These are phyloP conservation scores for Coemansia furcata DNA, from an alignment of 192 early-diverging fungal species.

Conservation along the genomic window DNA sequence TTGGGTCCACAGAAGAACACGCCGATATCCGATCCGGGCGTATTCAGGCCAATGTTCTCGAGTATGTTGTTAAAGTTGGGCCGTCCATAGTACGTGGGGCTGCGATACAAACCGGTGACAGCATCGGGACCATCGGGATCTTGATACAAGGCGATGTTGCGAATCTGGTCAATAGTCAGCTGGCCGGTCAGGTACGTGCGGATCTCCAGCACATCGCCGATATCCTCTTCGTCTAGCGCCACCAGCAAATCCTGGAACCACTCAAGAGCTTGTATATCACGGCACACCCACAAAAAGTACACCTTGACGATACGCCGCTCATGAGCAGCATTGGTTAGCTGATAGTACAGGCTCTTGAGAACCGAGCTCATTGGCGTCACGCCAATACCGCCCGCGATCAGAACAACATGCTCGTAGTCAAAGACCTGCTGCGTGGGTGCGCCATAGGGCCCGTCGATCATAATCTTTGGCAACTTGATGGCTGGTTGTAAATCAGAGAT, in stretches of 20 bases:
- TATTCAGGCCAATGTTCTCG: slow-evolving; percentile 53
- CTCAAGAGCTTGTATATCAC: slow-evolving; percentile 63
- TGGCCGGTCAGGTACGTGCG: slow-evolving; percentile 66
- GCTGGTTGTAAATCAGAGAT: slow-evolving; percentile 21
- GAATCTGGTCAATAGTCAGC: slow-evolving; percentile 58
- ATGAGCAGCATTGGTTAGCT: slow-evolving; percentile 26
- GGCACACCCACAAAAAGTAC: slow-evolving; percentile 70
- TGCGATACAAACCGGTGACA: slow-evolving; percentile 63
- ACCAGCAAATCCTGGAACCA: slow-evolving; percentile 68
- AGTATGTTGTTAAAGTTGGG: slow-evolving; percentile 75
- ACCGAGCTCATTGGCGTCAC: slow-evolving; percentile 75
- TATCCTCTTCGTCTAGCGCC: slow-evolving; percentile 59
- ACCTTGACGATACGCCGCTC: slow-evolving; percentile 42
- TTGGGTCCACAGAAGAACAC: slow-evolving; percentile 85
- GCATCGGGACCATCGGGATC: slow-evolving; percentile 62
- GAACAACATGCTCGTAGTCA: slow-evolving; percentile 63
- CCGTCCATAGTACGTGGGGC: slow-evolving; percentile 72
- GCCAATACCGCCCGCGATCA: slow-evolving; percentile 74
- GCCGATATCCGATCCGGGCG: slow-evolving; percentile 61
- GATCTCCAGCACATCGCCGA: slow-evolving; percentile 61
- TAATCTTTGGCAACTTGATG: slow-evolving; percentile 57
- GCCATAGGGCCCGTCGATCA: slow-evolving; percentile 79
- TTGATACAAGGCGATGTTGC: slow-evolving; percentile 62
- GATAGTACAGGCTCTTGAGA: slow-evolving; percentile 65
- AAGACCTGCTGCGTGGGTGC: slow-evolving; percentile 77